These are phyloP conservation scores for Salvia sclarea DNA, from an alignment of 305 asterid species.

Conservation along the genomic window DNA sequence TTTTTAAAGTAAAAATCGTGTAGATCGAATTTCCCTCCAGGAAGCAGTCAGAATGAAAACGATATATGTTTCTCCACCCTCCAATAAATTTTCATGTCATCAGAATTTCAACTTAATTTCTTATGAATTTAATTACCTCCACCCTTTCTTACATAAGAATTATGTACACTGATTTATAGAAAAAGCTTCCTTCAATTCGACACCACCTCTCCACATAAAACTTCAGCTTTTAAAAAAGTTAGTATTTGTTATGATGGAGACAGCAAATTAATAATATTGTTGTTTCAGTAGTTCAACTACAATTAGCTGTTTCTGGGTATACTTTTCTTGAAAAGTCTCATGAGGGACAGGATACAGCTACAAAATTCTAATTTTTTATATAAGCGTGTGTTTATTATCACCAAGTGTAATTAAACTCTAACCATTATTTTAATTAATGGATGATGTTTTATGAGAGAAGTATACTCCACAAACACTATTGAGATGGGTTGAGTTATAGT, in stretches of 20 bases:
- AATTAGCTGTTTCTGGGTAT: constrained; percentile 19
- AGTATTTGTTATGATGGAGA: constrained; percentile 17
- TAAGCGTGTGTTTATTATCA: background rate
- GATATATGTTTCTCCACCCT: constrained; percentile 4
- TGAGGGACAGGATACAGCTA: background rate
- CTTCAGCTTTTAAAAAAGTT: background rate
- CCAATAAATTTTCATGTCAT: background rate
- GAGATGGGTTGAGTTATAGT: background rate
- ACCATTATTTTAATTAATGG: background rate
- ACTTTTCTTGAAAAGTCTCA: background rate
- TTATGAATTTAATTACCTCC: background rate
- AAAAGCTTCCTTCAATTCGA: constrained; percentile 24
- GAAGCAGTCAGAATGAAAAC: constrained; percentile 4
- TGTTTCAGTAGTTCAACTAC: constrained; percentile 33
- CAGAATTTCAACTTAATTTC: background rate
- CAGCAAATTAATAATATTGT: constrained; percentile 29
- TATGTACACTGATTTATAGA: background rate
- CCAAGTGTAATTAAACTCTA: background rate
- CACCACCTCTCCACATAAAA: constrained; percentile 14
- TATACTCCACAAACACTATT: background rate
- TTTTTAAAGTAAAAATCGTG: background rate
- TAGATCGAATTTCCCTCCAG: constrained; percentile 11
- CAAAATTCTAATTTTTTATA: background rate
- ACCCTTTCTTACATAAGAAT: background rate
- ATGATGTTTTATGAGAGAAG: background rate